A percentile compares a stretch with the other conserved stretches of the same genome.
Conservation (phyloP, 1,284 basidiomycete genomes). For the Phellopilus nigrolimitatus region DNA sequence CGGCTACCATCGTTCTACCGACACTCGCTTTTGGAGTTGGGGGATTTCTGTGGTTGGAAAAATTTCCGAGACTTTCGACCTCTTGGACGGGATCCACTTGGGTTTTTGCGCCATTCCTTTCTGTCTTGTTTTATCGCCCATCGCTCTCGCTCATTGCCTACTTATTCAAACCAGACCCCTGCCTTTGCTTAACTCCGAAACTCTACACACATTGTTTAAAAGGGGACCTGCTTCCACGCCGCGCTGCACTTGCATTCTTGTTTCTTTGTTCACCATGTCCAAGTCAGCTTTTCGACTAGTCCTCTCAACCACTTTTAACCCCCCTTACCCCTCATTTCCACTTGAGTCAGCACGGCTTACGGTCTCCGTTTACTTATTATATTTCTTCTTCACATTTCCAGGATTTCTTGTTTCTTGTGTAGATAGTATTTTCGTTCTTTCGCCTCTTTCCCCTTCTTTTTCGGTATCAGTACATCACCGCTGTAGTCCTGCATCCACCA, state of each 20-base stretch:
- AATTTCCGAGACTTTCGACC: too few relatives aligned
- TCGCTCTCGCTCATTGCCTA: constrained; percentile 1
- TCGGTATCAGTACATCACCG: constrained; percentile 13
- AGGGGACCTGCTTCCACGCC: not conserved
- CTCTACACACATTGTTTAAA: not conserved
- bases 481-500: constrained; percentile 13
- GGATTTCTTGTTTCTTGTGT: constrained; percentile 2
- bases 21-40: too few relatives aligned
- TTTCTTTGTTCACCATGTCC: not conserved
- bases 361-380: not conserved
- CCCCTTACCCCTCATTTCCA: not conserved
- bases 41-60: too few relatives aligned
- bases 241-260: not conserved
- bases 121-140: not conserved
- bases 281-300: not conserved
- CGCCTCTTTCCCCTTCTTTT: not conserved
- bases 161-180: not conserved
- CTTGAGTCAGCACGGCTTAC: too few relatives aligned
- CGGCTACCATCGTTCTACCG: not conserved
- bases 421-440: constrained; percentile 4
- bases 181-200: not conserved
- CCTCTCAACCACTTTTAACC: not conserved
- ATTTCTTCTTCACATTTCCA: not conserved
- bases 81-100: not conserved
- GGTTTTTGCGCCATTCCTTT: not conserved